phyloP scores from a whole-genome alignment of 106 monocot genomes.

The Dendrobium huoshanense region DNA sequence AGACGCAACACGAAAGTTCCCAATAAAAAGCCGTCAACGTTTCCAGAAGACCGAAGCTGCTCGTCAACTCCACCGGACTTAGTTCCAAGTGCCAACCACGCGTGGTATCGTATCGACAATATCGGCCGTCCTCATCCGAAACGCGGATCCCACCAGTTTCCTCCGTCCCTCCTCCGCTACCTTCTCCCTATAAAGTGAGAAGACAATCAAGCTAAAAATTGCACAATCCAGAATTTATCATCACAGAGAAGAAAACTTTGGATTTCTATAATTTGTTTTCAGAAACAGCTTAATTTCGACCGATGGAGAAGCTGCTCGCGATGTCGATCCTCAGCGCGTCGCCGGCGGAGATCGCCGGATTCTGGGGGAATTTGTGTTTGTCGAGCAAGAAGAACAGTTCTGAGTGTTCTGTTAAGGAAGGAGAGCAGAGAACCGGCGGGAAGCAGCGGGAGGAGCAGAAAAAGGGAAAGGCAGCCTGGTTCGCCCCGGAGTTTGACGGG shows the following conservation, averaged over 20 bases:
- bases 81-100: neutral
- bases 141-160: neutral
- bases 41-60: neutral
- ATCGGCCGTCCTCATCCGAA: neutral
- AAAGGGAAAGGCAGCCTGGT: constrained; percentile 1
- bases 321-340: constrained; percentile 11
- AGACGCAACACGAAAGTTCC: too few species aligned
- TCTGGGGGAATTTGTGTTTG: neutral
- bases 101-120: neutral
- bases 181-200: constrained; percentile 1
- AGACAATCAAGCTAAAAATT: neutral
- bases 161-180: neutral
- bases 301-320: constrained; percentile 6
- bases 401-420: neutral
- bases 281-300: too few species aligned
- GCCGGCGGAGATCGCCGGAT: constrained; percentile 11
- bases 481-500: constrained; percentile 52
- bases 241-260: neutral
- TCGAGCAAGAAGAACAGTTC: neutral
- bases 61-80: neutral
- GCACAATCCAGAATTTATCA: neutral
- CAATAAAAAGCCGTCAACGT: neutral
- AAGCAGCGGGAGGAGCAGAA: neutral
- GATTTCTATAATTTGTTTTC: neutral
- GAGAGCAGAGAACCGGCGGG: neutral